A percentile compares a stretch with the other conserved stretches of the same genome.
Conservation (phyloP, 2,329 filamentous ascomycete species). For the Hypomyces perniciosus region DNA sequence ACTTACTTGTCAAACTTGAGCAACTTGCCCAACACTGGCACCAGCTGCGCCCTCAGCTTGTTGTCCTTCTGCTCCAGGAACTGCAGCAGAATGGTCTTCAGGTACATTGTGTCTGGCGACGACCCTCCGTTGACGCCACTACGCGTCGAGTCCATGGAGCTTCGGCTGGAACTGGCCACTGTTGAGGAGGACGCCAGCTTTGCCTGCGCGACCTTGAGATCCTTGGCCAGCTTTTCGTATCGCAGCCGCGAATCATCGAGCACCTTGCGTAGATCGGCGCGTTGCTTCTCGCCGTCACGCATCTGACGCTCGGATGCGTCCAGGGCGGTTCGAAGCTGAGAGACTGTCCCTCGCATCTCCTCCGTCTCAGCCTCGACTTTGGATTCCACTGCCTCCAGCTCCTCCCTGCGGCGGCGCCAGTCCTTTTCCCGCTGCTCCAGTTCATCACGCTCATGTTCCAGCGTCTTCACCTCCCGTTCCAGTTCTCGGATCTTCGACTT, state of each 20-base stretch:
- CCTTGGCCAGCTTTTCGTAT: slow-evolving; percentile 73
- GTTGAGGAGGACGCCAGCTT: slow-evolving; percentile 30
- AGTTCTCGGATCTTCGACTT: slow-evolving; percentile 72
- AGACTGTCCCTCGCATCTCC: slow-evolving; percentile 71
- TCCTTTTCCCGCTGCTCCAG: slow-evolving; percentile 68
- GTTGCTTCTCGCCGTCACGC: slow-evolving; percentile 77
- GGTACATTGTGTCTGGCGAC: slow-evolving; percentile 53
- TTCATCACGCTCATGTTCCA: slow-evolving; percentile 70
- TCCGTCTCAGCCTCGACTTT: slow-evolving; percentile 65
- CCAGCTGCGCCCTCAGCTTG: slow-evolving; percentile 66
- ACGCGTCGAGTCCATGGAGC: slow-evolving; percentile 32
- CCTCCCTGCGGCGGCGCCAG: slow-evolving; percentile 66
- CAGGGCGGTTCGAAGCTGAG: slow-evolving; percentile 69
- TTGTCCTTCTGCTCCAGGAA: slow-evolving; percentile 78
- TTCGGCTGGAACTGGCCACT: slow-evolving; percentile 39
- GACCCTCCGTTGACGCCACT: slow-evolving; percentile 26
- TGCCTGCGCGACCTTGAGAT: slow-evolving; percentile 48
- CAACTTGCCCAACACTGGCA: slow-evolving; percentile 71
- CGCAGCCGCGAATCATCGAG: slow-evolving; percentile 72
- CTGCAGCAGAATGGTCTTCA: slow-evolving; percentile 76
- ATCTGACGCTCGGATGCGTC: slow-evolving; percentile 84
- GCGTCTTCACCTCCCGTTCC: slow-evolving; percentile 67
- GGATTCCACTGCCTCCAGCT: slow-evolving; percentile 65
- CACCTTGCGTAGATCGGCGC: slow-evolving; percentile 64
- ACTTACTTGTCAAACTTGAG: slow-evolving; percentile 71